Conservation (phyloP, 2,329 filamentous ascomycete genomes). For the Stenocarpella maydis region DNA sequence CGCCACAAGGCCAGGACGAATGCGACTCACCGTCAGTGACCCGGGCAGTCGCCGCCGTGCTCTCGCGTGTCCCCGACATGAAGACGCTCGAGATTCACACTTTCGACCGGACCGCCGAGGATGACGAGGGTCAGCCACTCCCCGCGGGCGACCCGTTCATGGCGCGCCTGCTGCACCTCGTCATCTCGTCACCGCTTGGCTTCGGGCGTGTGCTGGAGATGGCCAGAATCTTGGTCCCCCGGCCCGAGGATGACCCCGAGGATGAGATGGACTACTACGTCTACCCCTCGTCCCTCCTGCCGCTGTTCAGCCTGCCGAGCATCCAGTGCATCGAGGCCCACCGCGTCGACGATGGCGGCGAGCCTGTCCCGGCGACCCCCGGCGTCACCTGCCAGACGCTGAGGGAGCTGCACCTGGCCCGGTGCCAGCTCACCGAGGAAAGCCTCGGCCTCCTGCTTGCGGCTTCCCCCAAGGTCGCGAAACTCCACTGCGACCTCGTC, state of each 20-base stretch:
- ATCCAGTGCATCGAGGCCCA: constrained; percentile 7
- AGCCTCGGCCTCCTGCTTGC: not conserved
- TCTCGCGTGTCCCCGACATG: not conserved
- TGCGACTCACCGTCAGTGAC: not conserved
- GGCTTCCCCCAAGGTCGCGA: not conserved
- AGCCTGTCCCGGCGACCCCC: not conserved
- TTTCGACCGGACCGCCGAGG: not conserved
- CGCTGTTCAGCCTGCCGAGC: not conserved
- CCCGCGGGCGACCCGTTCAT: not conserved
- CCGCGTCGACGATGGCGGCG: not conserved
- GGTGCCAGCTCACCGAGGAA: not conserved
- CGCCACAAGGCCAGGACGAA: not conserved
- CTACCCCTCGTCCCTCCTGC: not conserved
- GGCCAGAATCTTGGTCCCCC: not conserved
- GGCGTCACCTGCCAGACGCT: not conserved
- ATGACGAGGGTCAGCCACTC: not conserved
- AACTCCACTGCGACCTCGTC: not conserved
- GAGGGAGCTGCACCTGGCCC: not conserved
- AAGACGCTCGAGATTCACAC: not conserved
- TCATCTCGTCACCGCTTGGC: not conserved
- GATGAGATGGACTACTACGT: constrained; percentile 20
- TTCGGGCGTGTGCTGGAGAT: not conserved
- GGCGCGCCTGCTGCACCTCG: not conserved
- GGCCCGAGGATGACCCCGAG: not conserved
- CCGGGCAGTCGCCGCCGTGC: not conserved